Conservation (phyloP, 2,329 filamentous ascomycete species). For the Arthrinium puccinioides region DNA sequence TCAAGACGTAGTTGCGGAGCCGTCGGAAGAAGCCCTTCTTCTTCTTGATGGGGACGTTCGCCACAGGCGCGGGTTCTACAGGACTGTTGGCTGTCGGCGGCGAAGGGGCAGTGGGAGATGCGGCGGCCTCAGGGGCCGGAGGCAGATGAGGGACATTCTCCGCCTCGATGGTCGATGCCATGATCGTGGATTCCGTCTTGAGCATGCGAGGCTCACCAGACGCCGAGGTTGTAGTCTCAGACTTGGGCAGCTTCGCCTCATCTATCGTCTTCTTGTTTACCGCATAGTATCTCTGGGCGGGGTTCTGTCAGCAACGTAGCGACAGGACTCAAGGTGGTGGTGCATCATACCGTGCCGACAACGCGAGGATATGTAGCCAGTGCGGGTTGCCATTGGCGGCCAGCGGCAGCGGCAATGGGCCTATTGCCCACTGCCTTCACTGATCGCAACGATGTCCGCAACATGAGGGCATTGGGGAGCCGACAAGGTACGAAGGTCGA, state of each 20-base stretch:
- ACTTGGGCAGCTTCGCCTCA: conserved; percentile 41
- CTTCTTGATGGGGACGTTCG: conserved; percentile 39
- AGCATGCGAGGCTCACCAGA: conserved; percentile 30
- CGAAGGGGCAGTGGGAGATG: conserved; percentile 28
- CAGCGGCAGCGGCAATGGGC: conserved; percentile 43
- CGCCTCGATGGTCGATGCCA: conserved; percentile 28
- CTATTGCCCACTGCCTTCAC: conserved; percentile 51
- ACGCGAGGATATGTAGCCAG: conserved; percentile 28
- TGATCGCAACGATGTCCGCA: conserved; percentile 62
- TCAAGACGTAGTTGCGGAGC: conserved; percentile 70
- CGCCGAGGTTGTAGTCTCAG: conserved; percentile 43
- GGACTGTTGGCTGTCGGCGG: too few relatives aligned
- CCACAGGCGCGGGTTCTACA: too few relatives aligned
- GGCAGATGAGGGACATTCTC: conserved; percentile 33
- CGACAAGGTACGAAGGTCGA: too few relatives aligned
- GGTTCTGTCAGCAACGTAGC: background rate
- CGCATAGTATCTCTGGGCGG: conserved; percentile 50
- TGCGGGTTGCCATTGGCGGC: conserved; percentile 51
- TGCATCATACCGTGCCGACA: conserved; percentile 31
- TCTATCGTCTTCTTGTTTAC: conserved; percentile 46
- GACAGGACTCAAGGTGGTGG: background rate
- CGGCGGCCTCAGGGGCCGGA: conserved; percentile 26
- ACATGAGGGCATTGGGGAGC: conserved; percentile 48
- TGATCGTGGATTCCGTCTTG: conserved; percentile 26
- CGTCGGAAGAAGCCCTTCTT: conserved; percentile 62